A percentile compares a stretch with the other conserved stretches of the same genome.
These are phyloP conservation scores for Coemansia sp. DNA, from an alignment of 192 early-diverging fungal species.

Conservation along the genomic window DNA sequence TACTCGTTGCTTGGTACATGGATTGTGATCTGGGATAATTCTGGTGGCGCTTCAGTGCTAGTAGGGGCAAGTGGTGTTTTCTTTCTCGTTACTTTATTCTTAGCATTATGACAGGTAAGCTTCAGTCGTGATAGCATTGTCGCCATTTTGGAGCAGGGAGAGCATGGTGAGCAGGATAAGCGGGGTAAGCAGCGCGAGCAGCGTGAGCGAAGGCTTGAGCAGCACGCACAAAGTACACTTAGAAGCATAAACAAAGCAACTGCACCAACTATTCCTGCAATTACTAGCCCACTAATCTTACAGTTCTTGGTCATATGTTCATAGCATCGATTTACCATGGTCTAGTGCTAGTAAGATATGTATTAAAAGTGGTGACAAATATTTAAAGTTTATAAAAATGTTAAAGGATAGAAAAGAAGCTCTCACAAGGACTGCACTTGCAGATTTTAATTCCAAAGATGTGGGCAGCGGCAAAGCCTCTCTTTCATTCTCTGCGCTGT, in stretches of 20 bases:
- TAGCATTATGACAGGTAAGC: background rate
- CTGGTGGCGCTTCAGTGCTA: background rate
- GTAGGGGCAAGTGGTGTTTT: background rate
- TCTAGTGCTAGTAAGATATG: background rate
- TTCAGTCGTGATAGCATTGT: no score
- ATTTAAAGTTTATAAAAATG: background rate
- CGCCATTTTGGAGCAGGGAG: background rate
- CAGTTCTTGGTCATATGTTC: constrained; percentile 2
- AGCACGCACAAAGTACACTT: background rate
- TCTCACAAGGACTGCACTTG: no score
- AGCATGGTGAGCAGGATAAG: no score
- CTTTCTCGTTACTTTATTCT: background rate
- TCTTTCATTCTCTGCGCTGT: no score
- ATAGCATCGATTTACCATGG: background rate
- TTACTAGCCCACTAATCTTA: constrained; percentile 3
- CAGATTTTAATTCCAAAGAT: no score
- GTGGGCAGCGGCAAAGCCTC: no score
- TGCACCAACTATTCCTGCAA: background rate
- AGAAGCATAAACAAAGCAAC: background rate
- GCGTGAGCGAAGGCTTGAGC: no score
- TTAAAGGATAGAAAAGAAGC: background rate
- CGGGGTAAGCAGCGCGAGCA: no score
- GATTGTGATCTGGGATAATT: background rate
- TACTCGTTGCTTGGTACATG: background rate
- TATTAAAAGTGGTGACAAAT: constrained; percentile 1